These are phyloP conservation scores for Dalbergia cultrata DNA, from an alignment of 306 rosid species.

Conservation along the genomic window DNA sequence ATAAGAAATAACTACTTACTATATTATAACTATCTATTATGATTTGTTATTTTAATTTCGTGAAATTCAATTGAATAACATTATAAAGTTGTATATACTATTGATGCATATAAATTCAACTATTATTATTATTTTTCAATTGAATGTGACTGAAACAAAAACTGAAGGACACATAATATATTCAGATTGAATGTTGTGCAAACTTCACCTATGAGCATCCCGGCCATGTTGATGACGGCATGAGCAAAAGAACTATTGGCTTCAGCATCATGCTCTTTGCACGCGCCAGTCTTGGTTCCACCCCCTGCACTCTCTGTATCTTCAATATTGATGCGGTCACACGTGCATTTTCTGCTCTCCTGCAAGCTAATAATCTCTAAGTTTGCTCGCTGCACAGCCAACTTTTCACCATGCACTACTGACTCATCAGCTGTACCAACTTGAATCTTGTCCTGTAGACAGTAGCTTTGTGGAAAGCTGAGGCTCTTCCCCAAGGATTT, in stretches of 20 bases:
- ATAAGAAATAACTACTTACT: too few species aligned
- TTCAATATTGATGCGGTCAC: slow-evolving; percentile 43
- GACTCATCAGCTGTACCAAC: slow-evolving; percentile 38
- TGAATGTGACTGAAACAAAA: too few species aligned
- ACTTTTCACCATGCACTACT: slow-evolving; percentile 35
- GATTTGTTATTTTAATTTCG: too few species aligned
- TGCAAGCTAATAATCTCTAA: slow-evolving; percentile 57
- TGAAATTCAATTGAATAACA: too few species aligned
- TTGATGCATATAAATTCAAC: too few species aligned
- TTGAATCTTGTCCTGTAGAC: slow-evolving; percentile 40
- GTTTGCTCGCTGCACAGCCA: neutral
- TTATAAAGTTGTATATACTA: too few species aligned
- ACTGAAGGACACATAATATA: too few species aligned
- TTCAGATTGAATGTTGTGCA: too few species aligned
- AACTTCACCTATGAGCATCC: slow-evolving; percentile 71
- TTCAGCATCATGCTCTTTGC: slow-evolving; percentile 42
- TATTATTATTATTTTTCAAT: too few species aligned
- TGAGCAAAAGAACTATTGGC: slow-evolving; percentile 66
- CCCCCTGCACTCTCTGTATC: slow-evolving; percentile 14
- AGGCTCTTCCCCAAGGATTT: slow-evolving; percentile 28
- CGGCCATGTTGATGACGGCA: slow-evolving; percentile 81
- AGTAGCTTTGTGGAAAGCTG: slow-evolving; percentile 16
- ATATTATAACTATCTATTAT: too few species aligned
- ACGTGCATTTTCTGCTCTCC: slow-evolving; percentile 53
- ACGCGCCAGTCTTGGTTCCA: neutral